phyloP scores from a whole-genome alignment of 164 flowering plant genomes.

The Nymphaea colorata region DNA sequence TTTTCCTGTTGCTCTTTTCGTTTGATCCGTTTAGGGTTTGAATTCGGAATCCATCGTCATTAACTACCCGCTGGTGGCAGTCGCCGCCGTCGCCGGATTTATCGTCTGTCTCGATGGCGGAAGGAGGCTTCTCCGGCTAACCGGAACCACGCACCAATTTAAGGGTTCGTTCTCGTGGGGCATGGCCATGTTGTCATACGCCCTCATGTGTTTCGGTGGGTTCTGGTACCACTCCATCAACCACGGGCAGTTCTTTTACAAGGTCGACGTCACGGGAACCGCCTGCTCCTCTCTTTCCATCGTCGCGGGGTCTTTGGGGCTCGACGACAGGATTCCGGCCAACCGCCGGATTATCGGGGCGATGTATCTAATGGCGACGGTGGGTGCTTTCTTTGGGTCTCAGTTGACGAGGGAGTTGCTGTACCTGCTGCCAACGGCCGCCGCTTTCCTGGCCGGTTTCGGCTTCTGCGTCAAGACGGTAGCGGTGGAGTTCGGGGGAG shows the following conservation, averaged over 20 bases:
- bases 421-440: neutral
- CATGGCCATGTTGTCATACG: neutral
- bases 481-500: neutral
- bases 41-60: neutral
- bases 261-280: neutral
- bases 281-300: conserved; percentile 1
- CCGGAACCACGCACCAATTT: neutral
- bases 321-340: neutral
- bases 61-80: neutral
- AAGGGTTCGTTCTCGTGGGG: neutral
- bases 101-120: neutral
- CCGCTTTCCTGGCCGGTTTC: neutral
- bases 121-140: neutral
- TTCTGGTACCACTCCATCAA: neutral
- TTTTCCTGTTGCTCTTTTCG: neutral
- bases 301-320: neutral
- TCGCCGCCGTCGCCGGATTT: neutral
- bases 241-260: neutral
- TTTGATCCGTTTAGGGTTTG: neutral
- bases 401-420: neutral
- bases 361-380: neutral
- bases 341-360: neutral
- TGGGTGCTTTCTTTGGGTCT: neutral
- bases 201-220: conserved; percentile 3
- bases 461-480: neutral